phyloP scores from a whole-genome alignment of 2,329 filamentous ascomycete species.

The Cordyceps fumosorosea region DNA sequence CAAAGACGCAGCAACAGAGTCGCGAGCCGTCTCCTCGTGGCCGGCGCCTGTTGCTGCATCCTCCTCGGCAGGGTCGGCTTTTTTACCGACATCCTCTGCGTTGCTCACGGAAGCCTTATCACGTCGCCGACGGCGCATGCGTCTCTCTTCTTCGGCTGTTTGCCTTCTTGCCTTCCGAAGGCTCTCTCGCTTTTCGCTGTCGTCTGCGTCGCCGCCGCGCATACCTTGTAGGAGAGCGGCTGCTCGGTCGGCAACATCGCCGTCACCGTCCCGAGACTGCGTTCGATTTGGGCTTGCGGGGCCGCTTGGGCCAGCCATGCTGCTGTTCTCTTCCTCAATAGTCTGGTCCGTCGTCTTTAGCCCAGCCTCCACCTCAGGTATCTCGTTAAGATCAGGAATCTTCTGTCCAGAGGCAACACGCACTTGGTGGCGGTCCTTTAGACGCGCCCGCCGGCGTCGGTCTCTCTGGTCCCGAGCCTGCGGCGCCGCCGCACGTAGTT shows the following conservation, averaged over 20 bases:
- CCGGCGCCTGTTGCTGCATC: conserved; percentile 16
- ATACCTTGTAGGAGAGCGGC: conserved; percentile 79
- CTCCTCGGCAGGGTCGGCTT: conserved; percentile 18
- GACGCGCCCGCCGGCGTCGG: conserved; percentile 72
- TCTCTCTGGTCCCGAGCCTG: conserved; percentile 86
- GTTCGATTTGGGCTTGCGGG: conserved; percentile 30
- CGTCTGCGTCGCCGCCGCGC: conserved; percentile 57
- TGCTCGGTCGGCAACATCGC: conserved; percentile 81
- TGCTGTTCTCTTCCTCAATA: conserved; percentile 40
- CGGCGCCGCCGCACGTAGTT: conserved; percentile 85
- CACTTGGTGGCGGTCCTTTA: conserved; percentile 87
- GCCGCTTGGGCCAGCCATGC: conserved; percentile 35
- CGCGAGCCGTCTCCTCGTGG: conserved; percentile 7
- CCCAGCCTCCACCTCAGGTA: conserved; percentile 46
- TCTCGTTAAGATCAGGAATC: conserved; percentile 64
- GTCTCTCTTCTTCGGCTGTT: conserved; percentile 72
- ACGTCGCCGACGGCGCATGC: conserved; percentile 58
- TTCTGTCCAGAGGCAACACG: conserved; percentile 84
- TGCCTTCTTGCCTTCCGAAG: conserved; percentile 58
- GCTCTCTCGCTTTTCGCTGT: conserved; percentile 49
- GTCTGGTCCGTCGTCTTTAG: conserved; percentile 28
- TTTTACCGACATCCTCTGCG: conserved; percentile 19
- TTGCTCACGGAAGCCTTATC: conserved; percentile 46
- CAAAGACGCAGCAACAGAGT: not conserved
- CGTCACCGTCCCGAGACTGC: conserved; percentile 42